Conservation (phyloP, 495 filamentous ascomycete species). For the Talaromyces proteolyticus region DNA sequence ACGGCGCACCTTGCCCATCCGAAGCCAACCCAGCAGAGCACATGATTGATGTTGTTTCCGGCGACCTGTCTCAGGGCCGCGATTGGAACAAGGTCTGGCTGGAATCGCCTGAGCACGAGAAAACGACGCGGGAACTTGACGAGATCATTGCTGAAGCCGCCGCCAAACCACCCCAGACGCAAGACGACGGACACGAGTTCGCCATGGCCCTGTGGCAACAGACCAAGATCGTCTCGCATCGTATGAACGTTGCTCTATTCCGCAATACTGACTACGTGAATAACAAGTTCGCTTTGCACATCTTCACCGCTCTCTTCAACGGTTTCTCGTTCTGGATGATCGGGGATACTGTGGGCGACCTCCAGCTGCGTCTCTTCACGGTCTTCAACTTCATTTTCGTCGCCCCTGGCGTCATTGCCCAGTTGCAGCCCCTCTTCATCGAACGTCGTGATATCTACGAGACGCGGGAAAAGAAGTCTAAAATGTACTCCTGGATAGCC, state of each 20-base stretch:
- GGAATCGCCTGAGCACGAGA: slow-evolving; percentile 43
- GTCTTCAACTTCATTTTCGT: slow-evolving; percentile 49
- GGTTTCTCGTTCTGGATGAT: slow-evolving; percentile 39
- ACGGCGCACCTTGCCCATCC: slow-evolving; percentile 66
- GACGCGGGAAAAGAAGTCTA: slow-evolving; percentile 43
- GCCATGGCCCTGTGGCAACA: slow-evolving; percentile 53
- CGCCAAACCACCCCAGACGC: slow-evolving; percentile 20
- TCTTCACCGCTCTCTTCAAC: slow-evolving; percentile 31
- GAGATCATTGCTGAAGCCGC: slow-evolving; percentile 39
- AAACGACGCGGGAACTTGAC: slow-evolving; percentile 47
- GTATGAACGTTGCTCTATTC: slow-evolving; percentile 55
- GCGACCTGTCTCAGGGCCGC: slow-evolving; percentile 26
- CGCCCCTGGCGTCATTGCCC: slow-evolving; percentile 41
- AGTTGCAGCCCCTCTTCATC: slow-evolving; percentile 49
- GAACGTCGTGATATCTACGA: slow-evolving; percentile 48
- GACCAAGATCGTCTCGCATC: slow-evolving; percentile 48
- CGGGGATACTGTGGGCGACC: slow-evolving; percentile 18
- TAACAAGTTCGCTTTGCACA: slow-evolving; percentile 47
- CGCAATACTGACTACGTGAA: slow-evolving; percentile 59
- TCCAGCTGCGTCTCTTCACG: slow-evolving; percentile 32
- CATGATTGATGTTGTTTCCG: slow-evolving; percentile 79
- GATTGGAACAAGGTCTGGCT: slow-evolving; percentile 64
- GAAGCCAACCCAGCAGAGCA: slow-evolving; percentile 82
- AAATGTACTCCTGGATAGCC: slow-evolving; percentile 51
- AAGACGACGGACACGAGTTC: slow-evolving; percentile 44